Percentiles rank a stretch among this genome's conserved stretches.
Conservation (phyloP, 2,329 filamentous ascomycete species). For the Penicillium sp. region DNA sequence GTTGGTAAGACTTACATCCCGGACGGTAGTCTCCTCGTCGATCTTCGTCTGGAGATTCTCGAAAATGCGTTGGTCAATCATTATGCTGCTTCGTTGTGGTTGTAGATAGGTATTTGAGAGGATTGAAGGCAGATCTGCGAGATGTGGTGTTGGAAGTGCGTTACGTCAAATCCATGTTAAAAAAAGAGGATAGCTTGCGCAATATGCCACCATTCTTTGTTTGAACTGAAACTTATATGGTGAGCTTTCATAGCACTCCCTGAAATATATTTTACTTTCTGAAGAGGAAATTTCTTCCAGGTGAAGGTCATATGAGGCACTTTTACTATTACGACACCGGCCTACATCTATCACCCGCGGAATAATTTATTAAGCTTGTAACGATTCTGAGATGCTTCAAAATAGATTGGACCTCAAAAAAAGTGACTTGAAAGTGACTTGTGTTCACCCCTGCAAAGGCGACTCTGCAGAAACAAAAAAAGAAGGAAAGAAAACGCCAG, state of each 20-base stretch:
- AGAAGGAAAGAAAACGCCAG: neutral
- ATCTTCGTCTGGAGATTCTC: conserved; percentile 82
- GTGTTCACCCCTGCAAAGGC: neutral
- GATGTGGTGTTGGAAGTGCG: conserved; percentile 5
- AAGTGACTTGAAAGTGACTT: neutral
- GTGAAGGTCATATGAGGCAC: neutral
- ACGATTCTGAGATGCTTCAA: neutral
- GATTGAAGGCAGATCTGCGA: conserved; percentile 4
- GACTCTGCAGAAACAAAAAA: neutral
- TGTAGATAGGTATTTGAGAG: conserved; percentile 6
- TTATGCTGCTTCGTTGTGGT: conserved; percentile 32
- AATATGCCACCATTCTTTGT: neutral
- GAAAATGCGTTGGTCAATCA: conserved; percentile 82
- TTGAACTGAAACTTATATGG: neutral
- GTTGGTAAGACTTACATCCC: conserved; percentile 57
- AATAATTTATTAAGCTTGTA: neutral
- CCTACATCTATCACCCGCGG: neutral
- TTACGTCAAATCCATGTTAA: conserved; percentile 14
- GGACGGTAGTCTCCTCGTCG: conserved; percentile 77
- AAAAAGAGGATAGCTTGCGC: neutral
- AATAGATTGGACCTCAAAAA: neutral
- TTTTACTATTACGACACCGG: neutral
- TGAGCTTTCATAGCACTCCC: neutral
- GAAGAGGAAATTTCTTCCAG: neutral
- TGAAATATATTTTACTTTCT: neutral